These are phyloP conservation scores for Trichoderma simmonsii DNA, from an alignment of 2,329 filamentous ascomycete genomes.

Conservation along the genomic window DNA sequence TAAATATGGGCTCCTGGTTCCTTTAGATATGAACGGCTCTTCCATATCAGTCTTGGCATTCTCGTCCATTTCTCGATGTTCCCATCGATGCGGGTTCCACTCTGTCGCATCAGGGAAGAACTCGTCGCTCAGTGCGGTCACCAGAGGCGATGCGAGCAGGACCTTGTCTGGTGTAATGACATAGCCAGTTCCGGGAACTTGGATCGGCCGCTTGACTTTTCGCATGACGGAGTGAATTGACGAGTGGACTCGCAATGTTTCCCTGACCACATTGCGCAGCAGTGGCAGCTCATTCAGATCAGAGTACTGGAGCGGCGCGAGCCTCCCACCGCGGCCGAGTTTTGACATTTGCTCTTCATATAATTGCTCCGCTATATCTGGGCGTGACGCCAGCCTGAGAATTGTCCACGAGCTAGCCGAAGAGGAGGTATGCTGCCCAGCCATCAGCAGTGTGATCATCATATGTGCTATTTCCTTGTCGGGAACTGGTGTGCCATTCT, in stretches of 20 bases:
- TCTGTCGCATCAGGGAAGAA: too few relatives aligned
- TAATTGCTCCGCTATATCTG: constrained; percentile 69
- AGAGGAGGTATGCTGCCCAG: constrained; percentile 83
- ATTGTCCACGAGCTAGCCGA: constrained; percentile 84
- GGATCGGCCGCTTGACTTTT: constrained; percentile 84
- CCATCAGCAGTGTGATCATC: constrained; percentile 93
- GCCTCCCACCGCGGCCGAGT: too few relatives aligned
- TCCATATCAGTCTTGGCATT: too few relatives aligned
- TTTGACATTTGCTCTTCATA: too few relatives aligned
- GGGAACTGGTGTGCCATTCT: constrained; percentile 55
- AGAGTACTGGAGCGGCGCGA: too few relatives aligned
- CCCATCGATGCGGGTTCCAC: too few relatives aligned
- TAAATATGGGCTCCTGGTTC: constrained; percentile 43
- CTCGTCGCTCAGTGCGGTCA: too few relatives aligned
- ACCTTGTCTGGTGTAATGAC: too few relatives aligned
- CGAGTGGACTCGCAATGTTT: constrained; percentile 88
- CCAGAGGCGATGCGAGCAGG: too few relatives aligned
- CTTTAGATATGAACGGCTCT: constrained; percentile 66
- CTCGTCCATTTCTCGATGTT: too few relatives aligned
- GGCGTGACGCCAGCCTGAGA: constrained; percentile 72
- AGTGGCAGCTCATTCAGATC: too few relatives aligned
- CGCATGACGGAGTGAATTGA: constrained; percentile 95
- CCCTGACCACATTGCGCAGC: constrained; percentile 57
- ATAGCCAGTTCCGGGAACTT: constrained; percentile 61
- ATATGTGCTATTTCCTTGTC: constrained; percentile 85